Conservation (phyloP, 2,329 filamentous ascomycete species). For the Xylariales sp. region DNA sequence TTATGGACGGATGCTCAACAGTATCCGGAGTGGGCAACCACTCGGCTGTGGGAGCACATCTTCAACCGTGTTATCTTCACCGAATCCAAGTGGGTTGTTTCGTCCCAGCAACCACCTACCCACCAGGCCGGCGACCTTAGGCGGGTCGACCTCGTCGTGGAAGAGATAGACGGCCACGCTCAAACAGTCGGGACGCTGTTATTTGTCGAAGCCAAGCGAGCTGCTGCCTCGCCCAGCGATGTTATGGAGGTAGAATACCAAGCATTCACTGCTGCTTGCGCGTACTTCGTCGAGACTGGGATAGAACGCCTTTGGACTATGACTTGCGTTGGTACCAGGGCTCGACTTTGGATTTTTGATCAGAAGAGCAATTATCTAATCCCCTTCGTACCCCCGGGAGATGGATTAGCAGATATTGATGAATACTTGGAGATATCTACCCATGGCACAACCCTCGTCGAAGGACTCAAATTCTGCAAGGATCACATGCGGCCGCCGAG, state of each 20-base stretch:
- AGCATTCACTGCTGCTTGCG: constrained; percentile 10
- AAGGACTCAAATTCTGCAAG: constrained; percentile 15
- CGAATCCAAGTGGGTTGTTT: constrained; percentile 8
- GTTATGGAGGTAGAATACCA: neutral
- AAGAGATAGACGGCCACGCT: constrained; percentile 5
- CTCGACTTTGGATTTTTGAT: constrained; percentile 18
- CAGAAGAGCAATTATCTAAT: constrained; percentile 6
- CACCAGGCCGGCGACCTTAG: neutral
- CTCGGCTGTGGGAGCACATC: constrained; percentile 20
- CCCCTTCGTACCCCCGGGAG: constrained; percentile 3
- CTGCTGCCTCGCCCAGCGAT: neutral
- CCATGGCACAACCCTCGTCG: constrained; percentile 16
- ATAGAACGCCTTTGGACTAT: constrained; percentile 3
- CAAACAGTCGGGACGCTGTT: constrained; percentile 16
- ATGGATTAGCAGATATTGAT: constrained; percentile 2
- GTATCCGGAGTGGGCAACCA: constrained; percentile 15
- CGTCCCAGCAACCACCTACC: constrained; percentile 16
- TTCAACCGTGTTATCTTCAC: constrained; percentile 18
- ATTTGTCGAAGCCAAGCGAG: constrained; percentile 12
- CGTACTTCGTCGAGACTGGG: neutral
- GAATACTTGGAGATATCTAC: constrained; percentile 21
- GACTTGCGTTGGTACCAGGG: constrained; percentile 18
- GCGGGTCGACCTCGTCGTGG: constrained; percentile 9
- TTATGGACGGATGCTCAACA: constrained; percentile 17
- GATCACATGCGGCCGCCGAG: constrained; percentile 3